Percentiles rank a stretch among this genome's conserved stretches.
These are phyloP conservation scores for Glonium stellatum DNA, from an alignment of 495 filamentous ascomycete species.

Conservation along the genomic window DNA sequence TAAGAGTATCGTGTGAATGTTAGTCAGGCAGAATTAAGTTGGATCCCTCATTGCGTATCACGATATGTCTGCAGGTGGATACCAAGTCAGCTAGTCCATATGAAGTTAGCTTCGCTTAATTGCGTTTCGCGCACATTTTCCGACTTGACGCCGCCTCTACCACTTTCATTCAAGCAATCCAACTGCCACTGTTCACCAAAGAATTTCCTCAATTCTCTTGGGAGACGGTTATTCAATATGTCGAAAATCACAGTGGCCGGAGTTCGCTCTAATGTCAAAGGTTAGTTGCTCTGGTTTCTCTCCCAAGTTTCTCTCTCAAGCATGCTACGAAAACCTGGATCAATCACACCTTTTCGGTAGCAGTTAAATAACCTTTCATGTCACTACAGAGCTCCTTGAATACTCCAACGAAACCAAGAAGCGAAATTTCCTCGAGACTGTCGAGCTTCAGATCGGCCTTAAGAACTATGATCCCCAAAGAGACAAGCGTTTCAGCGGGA, in stretches of 20 bases:
- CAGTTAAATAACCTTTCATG: not conserved
- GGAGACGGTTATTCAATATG: constrained; percentile 55
- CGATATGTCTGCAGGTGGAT: too few species aligned
- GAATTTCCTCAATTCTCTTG: constrained; percentile 42
- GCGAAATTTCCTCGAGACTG: constrained; percentile 97
- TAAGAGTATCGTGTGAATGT: too few species aligned
- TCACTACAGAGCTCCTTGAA: constrained; percentile 59
- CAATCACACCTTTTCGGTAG: not conserved
- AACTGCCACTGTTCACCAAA: constrained; percentile 18
- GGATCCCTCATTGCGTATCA: too few species aligned
- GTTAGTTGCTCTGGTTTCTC: not conserved
- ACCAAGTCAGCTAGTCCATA: not conserved
- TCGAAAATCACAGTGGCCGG: constrained; percentile 60
- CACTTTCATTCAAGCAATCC: not conserved
- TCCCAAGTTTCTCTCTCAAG: not conserved
- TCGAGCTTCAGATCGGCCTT: constrained; percentile 94
- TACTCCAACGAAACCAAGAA: constrained; percentile 98
- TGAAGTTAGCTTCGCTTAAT: not conserved
- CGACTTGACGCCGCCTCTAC: not conserved
- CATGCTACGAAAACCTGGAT: not conserved
- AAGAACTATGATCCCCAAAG: constrained; percentile 99
- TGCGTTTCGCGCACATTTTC: not conserved
- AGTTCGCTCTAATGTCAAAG: constrained; percentile 87
- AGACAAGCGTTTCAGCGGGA: constrained; percentile 99
- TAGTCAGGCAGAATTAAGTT: too few species aligned